Evolutionary conservation across 1,284 basidiomycete genomes (phyloP).

Genomic region (Cerioporus squamosus): DNA sequence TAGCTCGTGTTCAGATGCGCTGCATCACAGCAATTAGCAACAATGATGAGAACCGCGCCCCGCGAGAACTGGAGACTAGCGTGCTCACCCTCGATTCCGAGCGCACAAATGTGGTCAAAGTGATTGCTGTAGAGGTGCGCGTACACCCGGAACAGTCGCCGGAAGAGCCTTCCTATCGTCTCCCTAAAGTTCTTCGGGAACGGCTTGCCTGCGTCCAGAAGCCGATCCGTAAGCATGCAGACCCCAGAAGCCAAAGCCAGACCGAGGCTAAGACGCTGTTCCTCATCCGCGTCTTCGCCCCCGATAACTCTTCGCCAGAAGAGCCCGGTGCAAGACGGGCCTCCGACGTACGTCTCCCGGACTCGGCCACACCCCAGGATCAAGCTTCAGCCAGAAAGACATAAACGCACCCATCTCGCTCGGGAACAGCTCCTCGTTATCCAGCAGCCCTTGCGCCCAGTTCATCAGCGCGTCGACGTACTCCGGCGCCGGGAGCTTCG

Average conservation of each 20-base stretch:
- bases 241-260: not conserved
- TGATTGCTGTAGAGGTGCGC: conserved; percentile 99
- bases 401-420: conserved; percentile 82
- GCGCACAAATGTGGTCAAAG: conserved; percentile 97
- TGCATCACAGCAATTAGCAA: conserved; percentile 36
- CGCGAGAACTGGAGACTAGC: not conserved
- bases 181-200: conserved; percentile 93
- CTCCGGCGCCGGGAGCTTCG: conserved; percentile 92
- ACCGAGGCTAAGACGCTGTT: not conserved
- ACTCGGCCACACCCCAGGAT: not conserved
- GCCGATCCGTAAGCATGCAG: not conserved
- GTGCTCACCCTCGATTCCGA: conserved; percentile 91
- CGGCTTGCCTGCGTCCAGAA: conserved; percentile 69
- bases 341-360: too few relatives aligned
- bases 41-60: not conserved
- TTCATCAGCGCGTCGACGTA: conserved; percentile 99
- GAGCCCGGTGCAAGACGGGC: too few relatives aligned
- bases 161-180: conserved; percentile 90
- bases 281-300: too few relatives aligned
- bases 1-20: conserved; percentile 99
- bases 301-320: too few relatives aligned
- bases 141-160: conserved; percentile 95
- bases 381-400: not conserved
- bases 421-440: conserved; percentile 94
- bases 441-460: conserved; percentile 94